Conservation (phyloP, 805 yeast species). For the Lipomyces yamanashiensis region DNA sequence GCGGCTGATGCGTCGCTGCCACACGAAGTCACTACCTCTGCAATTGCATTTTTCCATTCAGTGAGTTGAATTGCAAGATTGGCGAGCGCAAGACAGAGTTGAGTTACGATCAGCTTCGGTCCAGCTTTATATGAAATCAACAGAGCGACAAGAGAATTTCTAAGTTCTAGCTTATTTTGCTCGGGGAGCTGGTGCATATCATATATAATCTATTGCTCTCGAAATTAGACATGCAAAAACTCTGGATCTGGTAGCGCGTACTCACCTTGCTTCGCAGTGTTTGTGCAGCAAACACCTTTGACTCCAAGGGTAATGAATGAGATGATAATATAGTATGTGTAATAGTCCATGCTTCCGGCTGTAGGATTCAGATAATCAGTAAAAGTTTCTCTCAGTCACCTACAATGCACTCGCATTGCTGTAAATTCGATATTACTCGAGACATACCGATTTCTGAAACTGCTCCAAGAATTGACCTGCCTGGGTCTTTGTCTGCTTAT, state of each 20-base stretch:
- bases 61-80: conserved; percentile 78
- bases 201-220: conserved; percentile 60
- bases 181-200: conserved; percentile 79
- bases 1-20: conserved; percentile 48
- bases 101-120: conserved; percentile 72
- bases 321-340: conserved; percentile 52
- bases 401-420: too few relatives aligned
- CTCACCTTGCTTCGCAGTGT: conserved; percentile 73
- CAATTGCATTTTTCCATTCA: conserved; percentile 72
- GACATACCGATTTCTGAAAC: conserved; percentile 68
- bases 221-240: neutral
- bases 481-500: conserved; percentile 49
- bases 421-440: neutral
- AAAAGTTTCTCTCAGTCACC: neutral
- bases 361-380: conserved; percentile 3
- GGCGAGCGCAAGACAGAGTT: conserved; percentile 79
- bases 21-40: conserved; percentile 63
- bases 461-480: conserved; percentile 66
- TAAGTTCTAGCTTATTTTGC: conserved; percentile 61
- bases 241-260: neutral
- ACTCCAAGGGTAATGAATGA: conserved; percentile 51
- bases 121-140: conserved; percentile 55
- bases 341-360: conserved; percentile 70
- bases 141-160: conserved; percentile 66
- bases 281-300: conserved; percentile 86